Base-by-base conservation (phyloP, 148 eudicot species). In the Vaccinium corymbosum region DNA sequence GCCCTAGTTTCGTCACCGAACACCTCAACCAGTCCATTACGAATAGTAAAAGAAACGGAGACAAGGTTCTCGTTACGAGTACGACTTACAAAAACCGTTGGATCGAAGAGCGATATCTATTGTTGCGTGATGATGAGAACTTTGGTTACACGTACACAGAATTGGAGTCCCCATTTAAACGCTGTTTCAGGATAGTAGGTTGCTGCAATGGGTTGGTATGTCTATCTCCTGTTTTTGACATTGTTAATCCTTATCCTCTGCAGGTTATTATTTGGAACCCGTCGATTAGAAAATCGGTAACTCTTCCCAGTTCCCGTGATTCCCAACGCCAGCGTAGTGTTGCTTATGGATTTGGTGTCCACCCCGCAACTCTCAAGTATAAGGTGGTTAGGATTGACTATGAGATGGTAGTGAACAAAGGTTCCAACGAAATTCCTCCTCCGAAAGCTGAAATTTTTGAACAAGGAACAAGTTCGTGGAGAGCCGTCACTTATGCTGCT, bases 191-290 rank as follows among this genome's bases (percentile, higher is more conserved):
- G 56, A 56, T 89, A 12, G 86, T 87, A 19, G 88, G 89, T 22
- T 53, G 72, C 57, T 89, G 85, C 55, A 80, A 89, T 27, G 91
- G 90, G 7, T 50, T 89, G 52, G 38, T 35, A 0, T 89, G 91
- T 68, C 81, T 89, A 7, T 85, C 79, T 17, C 87, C 86, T 56
- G 89, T 84, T 59, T 78, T 74, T 14, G 81, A 72, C 82, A 51
- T 20, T 15, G 50, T 57, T 79, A n/a, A 50, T 4, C 10, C 42
- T 19, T 35, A 35, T 35, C 0, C 0, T 35, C 38, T 35, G 38
- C 64, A 51, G 11, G 38, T 83, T 62, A 29, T 75, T 80, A 25
- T 88, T 1, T 88, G 89, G 87, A 88, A 88, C 75, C 89, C 87
- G 22, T 83, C 83, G 6, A 76, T 88, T 83, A 25, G 84, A 12